These are phyloP conservation scores for Entomortierella lignicola DNA, from an alignment of 192 early-diverging fungal genomes.

Conservation along the genomic window DNA sequence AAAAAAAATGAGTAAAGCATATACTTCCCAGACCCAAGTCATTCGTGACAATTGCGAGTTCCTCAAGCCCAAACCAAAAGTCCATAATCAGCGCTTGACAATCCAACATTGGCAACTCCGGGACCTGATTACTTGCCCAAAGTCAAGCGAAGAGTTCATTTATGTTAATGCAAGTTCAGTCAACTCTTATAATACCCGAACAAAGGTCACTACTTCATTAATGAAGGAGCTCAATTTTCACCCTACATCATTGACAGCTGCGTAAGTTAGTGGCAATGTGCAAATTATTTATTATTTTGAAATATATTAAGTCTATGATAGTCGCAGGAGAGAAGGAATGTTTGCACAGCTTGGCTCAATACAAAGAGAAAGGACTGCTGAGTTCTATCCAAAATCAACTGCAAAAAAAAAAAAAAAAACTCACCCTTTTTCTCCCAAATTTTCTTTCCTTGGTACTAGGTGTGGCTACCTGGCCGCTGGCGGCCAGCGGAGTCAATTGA, in stretches of 20 bases:
- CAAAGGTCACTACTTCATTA: constrained; percentile 59
- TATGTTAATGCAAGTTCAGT: constrained; percentile 83
- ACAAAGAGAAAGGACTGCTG: constrained; percentile 29
- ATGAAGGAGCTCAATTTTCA: constrained; percentile 74
- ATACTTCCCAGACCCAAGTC: constrained; percentile 35
- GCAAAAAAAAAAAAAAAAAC: constrained; percentile 33
- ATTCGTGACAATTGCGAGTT: constrained; percentile 74
- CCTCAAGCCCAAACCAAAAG: constrained; percentile 73
- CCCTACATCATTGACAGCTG: constrained; percentile 64
- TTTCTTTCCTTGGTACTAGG: constrained; percentile 41
- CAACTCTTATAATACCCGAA: constrained; percentile 68
- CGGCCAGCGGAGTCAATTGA: constrained; percentile 89
- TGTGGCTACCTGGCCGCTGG: constrained; percentile 90
- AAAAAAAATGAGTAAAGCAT: constrained; percentile 28
- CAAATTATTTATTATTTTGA: too few species aligned
- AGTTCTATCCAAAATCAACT: neutral
- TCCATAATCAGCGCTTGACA: constrained; percentile 83
- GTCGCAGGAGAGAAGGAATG: neutral
- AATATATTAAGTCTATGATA: too few species aligned
- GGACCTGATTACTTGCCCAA: constrained; percentile 87
- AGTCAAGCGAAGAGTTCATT: constrained; percentile 77
- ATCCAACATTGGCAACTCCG: constrained; percentile 98
- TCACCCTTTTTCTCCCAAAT: constrained; percentile 56
- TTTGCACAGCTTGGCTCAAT: neutral
- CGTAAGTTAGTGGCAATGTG: constrained; percentile 17